A percentile compares a stretch with the other conserved stretches of the same genome.
Evolutionary conservation across 805 yeast species (phyloP).

Genomic region (Cyberlindnera veronae): DNA sequence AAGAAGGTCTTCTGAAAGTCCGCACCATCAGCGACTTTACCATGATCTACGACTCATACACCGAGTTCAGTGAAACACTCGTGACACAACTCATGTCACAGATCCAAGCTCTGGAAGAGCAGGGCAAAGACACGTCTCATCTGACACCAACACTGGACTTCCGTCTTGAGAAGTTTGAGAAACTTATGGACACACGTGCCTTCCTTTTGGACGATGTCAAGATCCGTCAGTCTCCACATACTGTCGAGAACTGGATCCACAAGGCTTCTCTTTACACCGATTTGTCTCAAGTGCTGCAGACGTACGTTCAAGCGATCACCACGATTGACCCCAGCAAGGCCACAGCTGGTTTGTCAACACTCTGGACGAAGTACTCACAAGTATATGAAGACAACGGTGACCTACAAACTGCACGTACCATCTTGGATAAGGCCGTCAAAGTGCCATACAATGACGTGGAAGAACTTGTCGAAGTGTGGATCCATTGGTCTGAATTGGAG

Average conservation of each 20-base stretch:
- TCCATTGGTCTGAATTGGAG: slow-evolving; percentile 73
- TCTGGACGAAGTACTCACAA: slow-evolving; percentile 72
- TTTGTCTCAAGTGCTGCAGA: slow-evolving; percentile 42
- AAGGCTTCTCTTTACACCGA: slow-evolving; percentile 46
- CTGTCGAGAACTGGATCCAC: slow-evolving; percentile 66
- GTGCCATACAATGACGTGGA: slow-evolving; percentile 62
- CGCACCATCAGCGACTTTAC: slow-evolving; percentile 60
- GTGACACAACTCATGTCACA: slow-evolving; percentile 26
- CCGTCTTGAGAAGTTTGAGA: slow-evolving; percentile 47
- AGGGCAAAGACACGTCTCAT: slow-evolving; percentile 14
- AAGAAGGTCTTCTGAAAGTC: slow-evolving; percentile 44
- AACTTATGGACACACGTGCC: slow-evolving; percentile 52
- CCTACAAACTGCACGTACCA: slow-evolving; percentile 53
- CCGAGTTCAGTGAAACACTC: slow-evolving; percentile 55
- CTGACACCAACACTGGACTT: slow-evolving; percentile 38
- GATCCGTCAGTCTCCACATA: slow-evolving; percentile 57
- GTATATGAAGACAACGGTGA: slow-evolving; percentile 58
- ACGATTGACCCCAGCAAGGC: slow-evolving; percentile 58
- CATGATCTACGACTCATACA: slow-evolving; percentile 55
- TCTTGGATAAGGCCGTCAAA: slow-evolving; percentile 60
- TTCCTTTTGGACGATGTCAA: slow-evolving; percentile 63
- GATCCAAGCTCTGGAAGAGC: slow-evolving; percentile 9
- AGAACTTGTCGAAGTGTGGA: slow-evolving; percentile 68
- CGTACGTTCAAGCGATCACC: slow-evolving; percentile 63
- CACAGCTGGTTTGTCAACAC: slow-evolving; percentile 43